Evolutionary conservation across 2,329 filamentous ascomycete species (phyloP).

Genomic region (Ophiostoma tasmaniense): DNA sequence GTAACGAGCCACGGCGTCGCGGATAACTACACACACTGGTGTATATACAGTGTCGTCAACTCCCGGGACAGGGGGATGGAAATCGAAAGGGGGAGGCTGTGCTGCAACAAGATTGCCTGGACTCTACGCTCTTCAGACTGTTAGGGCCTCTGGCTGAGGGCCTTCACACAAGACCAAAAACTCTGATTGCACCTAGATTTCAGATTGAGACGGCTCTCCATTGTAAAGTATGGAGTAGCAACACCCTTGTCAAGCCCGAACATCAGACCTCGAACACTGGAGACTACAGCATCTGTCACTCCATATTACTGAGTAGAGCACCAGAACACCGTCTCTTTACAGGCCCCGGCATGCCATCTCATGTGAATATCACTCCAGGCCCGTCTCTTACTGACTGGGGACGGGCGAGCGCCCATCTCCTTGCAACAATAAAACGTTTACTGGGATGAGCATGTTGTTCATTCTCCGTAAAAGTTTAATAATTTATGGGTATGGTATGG

Average conservation of each 20-base stretch:
- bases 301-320: neutral
- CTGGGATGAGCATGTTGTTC: slow-evolving; percentile 1
- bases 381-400: neutral
- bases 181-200: neutral
- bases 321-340: neutral
- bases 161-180: neutral
- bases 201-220: neutral
- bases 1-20: neutral
- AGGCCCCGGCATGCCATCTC: neutral
- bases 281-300: no score
- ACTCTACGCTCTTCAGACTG: neutral
- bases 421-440: slow-evolving; percentile 4
- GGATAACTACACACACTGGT: slow-evolving; percentile 3
- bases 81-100: slow-evolving; percentile 8
- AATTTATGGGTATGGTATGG: neutral
- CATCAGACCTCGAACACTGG: no score
- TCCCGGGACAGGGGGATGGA: slow-evolving; percentile 1
- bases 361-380: neutral
- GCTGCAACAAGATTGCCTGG: slow-evolving; percentile 2
- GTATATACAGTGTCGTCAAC: slow-evolving; percentile 5
- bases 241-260: neutral
- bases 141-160: no score
- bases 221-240: neutral
- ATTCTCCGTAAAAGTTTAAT: neutral
- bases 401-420: neutral